Evolutionary conservation across 2,329 filamentous ascomycete species (phyloP).

Genomic region (Cadophora sp.): DNA sequence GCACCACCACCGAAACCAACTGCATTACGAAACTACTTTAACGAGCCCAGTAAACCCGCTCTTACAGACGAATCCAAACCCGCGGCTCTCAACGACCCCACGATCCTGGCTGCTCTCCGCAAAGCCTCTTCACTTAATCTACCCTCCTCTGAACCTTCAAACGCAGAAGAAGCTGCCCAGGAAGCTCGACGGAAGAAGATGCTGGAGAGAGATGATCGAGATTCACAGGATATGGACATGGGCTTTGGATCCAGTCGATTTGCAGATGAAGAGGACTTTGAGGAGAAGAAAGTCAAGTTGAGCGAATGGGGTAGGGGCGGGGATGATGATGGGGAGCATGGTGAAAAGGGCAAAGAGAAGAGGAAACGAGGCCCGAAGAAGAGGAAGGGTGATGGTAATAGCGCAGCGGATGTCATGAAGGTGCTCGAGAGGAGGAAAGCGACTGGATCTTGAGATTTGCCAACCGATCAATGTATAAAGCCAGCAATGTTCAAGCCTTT

Average conservation of each 20-base stretch:
- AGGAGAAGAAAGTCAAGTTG: conserved; percentile 70
- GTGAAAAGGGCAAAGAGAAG: conserved; percentile 51
- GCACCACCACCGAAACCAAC: conserved; percentile 54
- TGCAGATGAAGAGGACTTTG: conserved; percentile 86
- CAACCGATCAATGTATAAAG: background rate
- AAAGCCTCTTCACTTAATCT: conserved; percentile 75
- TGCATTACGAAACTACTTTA: conserved; percentile 66
- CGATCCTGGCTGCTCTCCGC: conserved; percentile 83
- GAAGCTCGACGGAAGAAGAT: conserved; percentile 76
- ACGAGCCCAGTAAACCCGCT: conserved; percentile 58
- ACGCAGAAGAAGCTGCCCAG: conserved; percentile 59
- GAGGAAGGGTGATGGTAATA: conserved; percentile 80
- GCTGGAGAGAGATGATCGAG: conserved; percentile 75
- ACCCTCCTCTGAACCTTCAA: conserved; percentile 48
- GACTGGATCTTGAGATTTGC: background rate
- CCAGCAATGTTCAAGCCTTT: no score
- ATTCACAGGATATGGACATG: conserved; percentile 91
- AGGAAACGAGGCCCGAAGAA: conserved; percentile 77
- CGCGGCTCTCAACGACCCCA: conserved; percentile 72
- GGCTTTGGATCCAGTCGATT: conserved; percentile 89
- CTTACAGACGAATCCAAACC: conserved; percentile 46
- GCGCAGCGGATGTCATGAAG: conserved; percentile 78
- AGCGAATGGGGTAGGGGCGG: conserved; percentile 67
- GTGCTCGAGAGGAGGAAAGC: conserved; percentile 65
- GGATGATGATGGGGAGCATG: conserved; percentile 50